phyloP scores from a whole-genome alignment of 345 rosid genomes.

The Melaleuca alternifolia region DNA sequence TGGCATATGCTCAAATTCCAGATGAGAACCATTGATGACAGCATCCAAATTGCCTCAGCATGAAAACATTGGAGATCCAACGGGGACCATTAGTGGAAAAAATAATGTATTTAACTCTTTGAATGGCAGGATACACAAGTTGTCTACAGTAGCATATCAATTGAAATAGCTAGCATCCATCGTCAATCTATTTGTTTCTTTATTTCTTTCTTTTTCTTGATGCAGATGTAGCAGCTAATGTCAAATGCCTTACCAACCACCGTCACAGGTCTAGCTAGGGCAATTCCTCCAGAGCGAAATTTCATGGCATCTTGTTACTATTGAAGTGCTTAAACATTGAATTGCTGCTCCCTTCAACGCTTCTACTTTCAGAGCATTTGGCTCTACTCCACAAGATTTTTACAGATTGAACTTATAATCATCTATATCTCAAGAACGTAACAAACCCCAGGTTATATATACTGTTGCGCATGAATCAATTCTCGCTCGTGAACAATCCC shows the following conservation, averaged over 20 bases:
- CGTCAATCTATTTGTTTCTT: background rate
- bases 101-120: background rate
- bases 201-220: background rate
- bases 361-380: background rate
- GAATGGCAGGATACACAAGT: background rate
- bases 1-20: background rate
- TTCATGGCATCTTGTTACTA: background rate
- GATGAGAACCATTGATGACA: background rate
- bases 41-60: background rate
- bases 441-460: background rate
- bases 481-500: background rate
- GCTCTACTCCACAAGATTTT: background rate
- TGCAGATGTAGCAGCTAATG: background rate
- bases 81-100: background rate
- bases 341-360: background rate
- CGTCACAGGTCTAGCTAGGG: background rate
- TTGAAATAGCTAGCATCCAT: background rate
- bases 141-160: background rate
- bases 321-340: background rate
- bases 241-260: background rate
- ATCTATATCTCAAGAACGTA: background rate
- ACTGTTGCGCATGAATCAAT: rapidly evolving
- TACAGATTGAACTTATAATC: background rate
- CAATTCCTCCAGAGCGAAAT: background rate
- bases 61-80: background rate